phyloP scores from a whole-genome alignment of 2,329 filamentous ascomycete genomes.

The Orbilia blumenaviensis region DNA sequence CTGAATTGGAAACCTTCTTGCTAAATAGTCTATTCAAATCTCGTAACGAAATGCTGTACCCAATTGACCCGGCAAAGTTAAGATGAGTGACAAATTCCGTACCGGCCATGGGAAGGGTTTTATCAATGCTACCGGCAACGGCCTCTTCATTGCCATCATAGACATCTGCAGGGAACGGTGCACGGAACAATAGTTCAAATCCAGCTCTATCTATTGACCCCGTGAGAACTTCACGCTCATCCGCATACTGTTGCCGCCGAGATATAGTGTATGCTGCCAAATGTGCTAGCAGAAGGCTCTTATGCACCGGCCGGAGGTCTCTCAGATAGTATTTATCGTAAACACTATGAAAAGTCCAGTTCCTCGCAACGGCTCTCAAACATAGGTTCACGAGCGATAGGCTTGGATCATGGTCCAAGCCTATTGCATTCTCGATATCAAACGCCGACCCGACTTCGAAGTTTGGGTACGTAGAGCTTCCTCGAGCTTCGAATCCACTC shows the following conservation, averaged over 20 bases:
- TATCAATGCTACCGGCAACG: constrained; percentile 23
- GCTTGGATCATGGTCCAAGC: background rate
- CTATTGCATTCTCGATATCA: constrained; percentile 17
- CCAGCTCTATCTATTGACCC: constrained; percentile 27
- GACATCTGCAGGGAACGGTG: constrained; percentile 33
- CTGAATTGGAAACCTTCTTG: background rate
- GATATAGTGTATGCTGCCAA: constrained; percentile 47
- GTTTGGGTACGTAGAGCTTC: constrained; percentile 35
- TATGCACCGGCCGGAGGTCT: constrained; percentile 53
- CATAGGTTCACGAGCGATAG: constrained; percentile 49
- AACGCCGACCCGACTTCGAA: constrained; percentile 42
- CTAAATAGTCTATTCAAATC: constrained; percentile 48
- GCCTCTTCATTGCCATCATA: constrained; percentile 15
- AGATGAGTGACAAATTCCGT: constrained; percentile 55
- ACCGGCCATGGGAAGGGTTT: constrained; percentile 5
- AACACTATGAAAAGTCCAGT: constrained; percentile 54
- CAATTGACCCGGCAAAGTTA: constrained; percentile 55
- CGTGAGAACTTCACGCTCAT: constrained; percentile 21
- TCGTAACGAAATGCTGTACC: constrained; percentile 45
- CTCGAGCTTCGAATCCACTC: constrained; percentile 45
- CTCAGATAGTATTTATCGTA: constrained; percentile 57
- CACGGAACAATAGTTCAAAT: constrained; percentile 42
- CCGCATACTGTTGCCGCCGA: constrained; percentile 26
- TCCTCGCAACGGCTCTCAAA: constrained; percentile 53
- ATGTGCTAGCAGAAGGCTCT: constrained; percentile 55